Evolutionary conservation across 371 early-diverging fungal species (phyloP), one percentile per base, ranked within the genome.

Genomic region (Mucor racemosus): DNA sequence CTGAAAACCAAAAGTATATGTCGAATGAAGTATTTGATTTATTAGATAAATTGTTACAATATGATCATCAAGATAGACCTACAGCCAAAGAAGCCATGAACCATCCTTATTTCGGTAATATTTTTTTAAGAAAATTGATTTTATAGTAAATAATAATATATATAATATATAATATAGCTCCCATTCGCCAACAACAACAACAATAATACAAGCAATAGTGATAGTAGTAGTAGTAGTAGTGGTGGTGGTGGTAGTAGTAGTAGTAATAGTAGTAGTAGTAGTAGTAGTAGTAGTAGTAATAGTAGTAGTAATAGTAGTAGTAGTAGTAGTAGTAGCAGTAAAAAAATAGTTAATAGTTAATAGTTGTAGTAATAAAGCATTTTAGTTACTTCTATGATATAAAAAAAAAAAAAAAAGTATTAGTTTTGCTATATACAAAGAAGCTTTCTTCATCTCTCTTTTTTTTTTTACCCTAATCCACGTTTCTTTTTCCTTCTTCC

Each of bases 31-130:
- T 97, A 5, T 86, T 99, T 66, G 97, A 97, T 75, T 94, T 99
- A 68, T 81, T 99, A 68, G 97, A 97, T 76, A 86, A 93, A 66
- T 84, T 99, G 66, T 86, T 99, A 60, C 87, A 92, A 60, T 99
- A 99, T 81, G 99, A 99, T 79, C 99, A 99, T 78, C 97, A 97
- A 75, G 96, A 94, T 76, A 90, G 99, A 56, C 82, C 95, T 64
- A 99, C 97, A 19, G 95, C 99, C 42, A 87, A 87, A 64, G 98
- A 98, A 81, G 98, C 98, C 7, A 97, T 99, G 97, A 80, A 76
- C 48, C 97, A 98, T 71, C 91, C 94, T 53, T 99, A 95, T 79
- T 99, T 99, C 86, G 96, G 86, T 80, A 74, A 64, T 26, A 26
- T 7, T 38, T 38, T 38, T 38, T 38, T 38, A 38, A 9, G 4